Base-by-base conservation (phyloP, 2,329 filamentous ascomycete genomes). In the Arthrobotrys iridis region DNA sequence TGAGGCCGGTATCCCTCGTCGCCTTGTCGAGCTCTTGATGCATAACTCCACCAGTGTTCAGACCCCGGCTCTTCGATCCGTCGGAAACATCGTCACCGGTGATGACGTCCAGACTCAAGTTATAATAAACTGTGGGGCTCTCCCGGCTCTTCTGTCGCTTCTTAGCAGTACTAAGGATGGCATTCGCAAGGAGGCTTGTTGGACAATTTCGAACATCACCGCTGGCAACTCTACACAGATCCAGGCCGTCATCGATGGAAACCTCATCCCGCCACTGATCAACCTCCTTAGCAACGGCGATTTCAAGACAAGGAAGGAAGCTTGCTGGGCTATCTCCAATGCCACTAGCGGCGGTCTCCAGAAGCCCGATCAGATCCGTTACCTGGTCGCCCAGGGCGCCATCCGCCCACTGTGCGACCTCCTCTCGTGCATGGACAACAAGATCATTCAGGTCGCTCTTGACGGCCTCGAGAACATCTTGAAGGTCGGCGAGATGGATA, bases 181-280 rank as follows among this genome's bases (percentile, higher is more conserved):
- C 24, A 99, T 99, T 79, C 93, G 95, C 79, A 99, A 99, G 87
- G 95, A 99, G 84, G 95, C 95, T 26, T 99, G 95, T 89, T 99
- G 95, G 95, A 99, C 95, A 58, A 99, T 99, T 80, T 97, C 93
- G 82, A 99, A 99, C 87, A 92, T 99, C 81, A 99, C 95, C 30
- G 95, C 95, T 74, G 95, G 95, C 77, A 99, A 99, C 86, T 97
- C 94, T 37, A 93, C 91, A 70, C 95, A 99, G 84, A 99, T 99
- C 80, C 95, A 99, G 85, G 87, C 93, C 7, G 95, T 99, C 66
- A 91, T 99, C 80, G 95, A 99, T 81, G 93, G 93, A 80, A 95
- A 96, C 84, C 96, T 99, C 81, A 95, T 99, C 79, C 93, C 93
- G 35, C 95, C 95, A 76, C 86, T 99, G 80, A 97, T 99, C 82